Base-by-base conservation (phyloP, 108 stramenopile genomes). In the Epithemia pelagica region DNA sequence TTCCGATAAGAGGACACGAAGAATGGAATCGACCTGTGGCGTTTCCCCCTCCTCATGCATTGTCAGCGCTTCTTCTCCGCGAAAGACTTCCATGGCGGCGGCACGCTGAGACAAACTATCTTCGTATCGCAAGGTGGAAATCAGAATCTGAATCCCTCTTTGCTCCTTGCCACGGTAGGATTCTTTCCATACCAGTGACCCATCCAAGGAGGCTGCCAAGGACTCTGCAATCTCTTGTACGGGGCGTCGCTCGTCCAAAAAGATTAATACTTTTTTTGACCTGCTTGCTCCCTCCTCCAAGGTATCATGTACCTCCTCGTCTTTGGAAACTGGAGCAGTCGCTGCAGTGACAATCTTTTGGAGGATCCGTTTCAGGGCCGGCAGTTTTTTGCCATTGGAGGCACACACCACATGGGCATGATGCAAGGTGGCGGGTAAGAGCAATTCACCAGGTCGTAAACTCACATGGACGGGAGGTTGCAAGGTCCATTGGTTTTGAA, bases 401-500 rank as follows among this genome's bases (percentile, higher is more conserved):
- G 61, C 59, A 59, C 88, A 88, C 0, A 94, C 85, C 55, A 91
- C 79, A 73, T 91, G 94, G 28, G 74, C 73, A 76, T 96, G 94
- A 51, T 80, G 54, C 62, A 96, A 77, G 20, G 88, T 84, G 0
- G 91, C 80, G 29, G 96, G 96, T 30, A 92, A 71, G 32, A 93
- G 59, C 22, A 67, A 59, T 66, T 94, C 91, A 28, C 91, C 90
- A 0, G 90, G 85, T 69, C 80, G 83, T 21, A 84, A 82, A 66
- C 88, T 84, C 8, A 95, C 86, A 59, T 88, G 78, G 10, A 84
- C 59, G 22, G 96, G 92, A 73, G 91, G 86, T 30, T 75, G 66
- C 55, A 94, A 54, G 20, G 91, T 96, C 96, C 96, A 95, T 30
- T 92, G 87, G 65, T 92, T 96, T 52, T 77, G 71, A 25, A 74